Percentiles rank a stretch among this genome's conserved stretches.
Evolutionary conservation across 2,329 filamentous ascomycete genomes (phyloP).

Genomic region (Monilinia fructigena): DNA sequence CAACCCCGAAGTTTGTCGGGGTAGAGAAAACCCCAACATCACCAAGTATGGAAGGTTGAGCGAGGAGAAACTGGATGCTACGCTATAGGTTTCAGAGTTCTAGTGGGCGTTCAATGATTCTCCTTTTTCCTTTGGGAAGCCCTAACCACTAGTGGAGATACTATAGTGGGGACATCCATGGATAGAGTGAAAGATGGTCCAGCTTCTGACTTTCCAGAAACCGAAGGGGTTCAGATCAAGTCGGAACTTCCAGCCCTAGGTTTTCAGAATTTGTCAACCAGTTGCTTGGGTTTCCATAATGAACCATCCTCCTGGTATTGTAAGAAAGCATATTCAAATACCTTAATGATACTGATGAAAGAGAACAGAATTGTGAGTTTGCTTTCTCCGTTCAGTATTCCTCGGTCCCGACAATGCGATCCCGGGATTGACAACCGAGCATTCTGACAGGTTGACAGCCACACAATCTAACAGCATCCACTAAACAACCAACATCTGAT

Average conservation of each 20-base stretch:
- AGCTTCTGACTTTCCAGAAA: not conserved
- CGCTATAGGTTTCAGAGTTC: not conserved
- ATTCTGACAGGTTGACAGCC: not conserved
- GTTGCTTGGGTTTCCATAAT: not conserved
- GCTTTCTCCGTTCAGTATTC: not conserved
- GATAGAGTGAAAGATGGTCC: not conserved
- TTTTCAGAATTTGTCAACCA: not conserved
- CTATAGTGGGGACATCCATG: not conserved
- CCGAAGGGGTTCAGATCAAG: not conserved
- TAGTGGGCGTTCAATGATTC: too few relatives aligned
- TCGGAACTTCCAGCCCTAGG: not conserved
- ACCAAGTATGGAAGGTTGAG: not conserved
- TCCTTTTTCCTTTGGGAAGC: not conserved
- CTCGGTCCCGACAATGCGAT: not conserved
- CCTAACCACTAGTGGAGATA: not conserved
- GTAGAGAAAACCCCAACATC: not conserved
- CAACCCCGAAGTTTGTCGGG: constrained; percentile 12
- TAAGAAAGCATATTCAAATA: not conserved
- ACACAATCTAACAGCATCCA: not conserved
- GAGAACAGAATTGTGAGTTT: not conserved
- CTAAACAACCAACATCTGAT: not conserved
- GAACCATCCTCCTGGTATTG: not conserved
- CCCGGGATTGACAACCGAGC: not conserved
- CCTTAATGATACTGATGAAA: not conserved
- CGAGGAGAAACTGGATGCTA: not conserved